phyloP scores from a whole-genome alignment of 352 stramenopile genomes.

The Phytopythium litorale region DNA sequence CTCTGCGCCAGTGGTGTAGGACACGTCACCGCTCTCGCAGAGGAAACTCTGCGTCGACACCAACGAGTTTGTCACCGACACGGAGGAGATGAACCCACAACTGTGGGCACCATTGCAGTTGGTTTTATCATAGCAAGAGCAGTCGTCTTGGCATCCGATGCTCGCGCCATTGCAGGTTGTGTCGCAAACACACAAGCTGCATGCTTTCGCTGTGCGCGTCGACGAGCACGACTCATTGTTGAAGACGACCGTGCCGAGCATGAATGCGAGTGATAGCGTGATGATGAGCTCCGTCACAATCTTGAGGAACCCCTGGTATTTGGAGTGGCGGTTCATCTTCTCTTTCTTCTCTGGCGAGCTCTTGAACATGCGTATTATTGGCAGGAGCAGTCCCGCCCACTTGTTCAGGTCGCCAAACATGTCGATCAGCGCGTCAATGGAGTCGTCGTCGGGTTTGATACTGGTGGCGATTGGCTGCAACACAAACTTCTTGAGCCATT shows the following conservation, averaged over 20 bases:
- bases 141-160: conserved; percentile 8
- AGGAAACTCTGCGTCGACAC: not conserved
- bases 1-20: conserved; percentile 6
- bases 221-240: conserved; percentile 15
- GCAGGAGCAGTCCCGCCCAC: conserved; percentile 5
- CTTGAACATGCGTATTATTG: conserved; percentile 3
- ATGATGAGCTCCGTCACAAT: conserved; percentile 10
- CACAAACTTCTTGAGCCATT: not conserved
- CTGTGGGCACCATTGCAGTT: not conserved
- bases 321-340: conserved; percentile 1
- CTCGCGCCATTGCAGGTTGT: conserved; percentile 4
- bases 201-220: conserved; percentile 4
- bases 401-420: conserved; percentile 16
- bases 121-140: not conserved
- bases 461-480: conserved; percentile 2
- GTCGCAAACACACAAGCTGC: not conserved
- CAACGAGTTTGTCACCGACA: not conserved
- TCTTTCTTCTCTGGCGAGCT: conserved; percentile 7
- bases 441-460: conserved; percentile 5
- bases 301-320: conserved; percentile 6
- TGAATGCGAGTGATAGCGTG: conserved; percentile 11
- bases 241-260: conserved; percentile 16
- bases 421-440: conserved; percentile 8
- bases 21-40: conserved; percentile 4
- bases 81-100: not conserved